Conservation (phyloP, 768 basidiomycete species). For the Mycena filopes region DNA sequence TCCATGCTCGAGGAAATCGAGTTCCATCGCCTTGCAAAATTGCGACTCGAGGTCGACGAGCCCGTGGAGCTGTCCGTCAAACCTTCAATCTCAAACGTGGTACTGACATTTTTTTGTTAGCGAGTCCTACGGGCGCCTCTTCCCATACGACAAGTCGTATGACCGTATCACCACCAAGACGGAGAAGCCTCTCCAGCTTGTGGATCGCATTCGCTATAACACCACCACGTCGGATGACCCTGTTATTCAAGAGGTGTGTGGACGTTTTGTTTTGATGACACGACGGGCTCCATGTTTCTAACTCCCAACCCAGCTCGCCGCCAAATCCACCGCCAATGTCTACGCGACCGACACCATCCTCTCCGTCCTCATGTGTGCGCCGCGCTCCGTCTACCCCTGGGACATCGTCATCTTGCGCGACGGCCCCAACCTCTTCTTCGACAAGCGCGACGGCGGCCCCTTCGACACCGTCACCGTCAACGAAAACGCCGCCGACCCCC, state of each 20-base stretch:
- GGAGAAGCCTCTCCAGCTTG: constrained; percentile 88
- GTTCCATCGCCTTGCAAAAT: constrained; percentile 90
- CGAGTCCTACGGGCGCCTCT: constrained; percentile 89
- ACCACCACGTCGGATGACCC: constrained; percentile 98
- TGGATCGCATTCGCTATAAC: constrained; percentile 97
- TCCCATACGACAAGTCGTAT: constrained; percentile 92
- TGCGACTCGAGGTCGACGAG: constrained; percentile 93
- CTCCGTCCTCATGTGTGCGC: constrained; percentile 94
- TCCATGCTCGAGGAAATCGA: constrained; percentile 97
- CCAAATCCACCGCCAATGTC: constrained; percentile 83
- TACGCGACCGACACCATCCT: constrained; percentile 97
- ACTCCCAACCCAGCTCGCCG: constrained; percentile 66
- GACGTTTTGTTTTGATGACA: no score
- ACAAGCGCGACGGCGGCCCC: constrained; percentile 97
- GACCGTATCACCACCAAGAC: constrained; percentile 96
- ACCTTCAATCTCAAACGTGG: no score
- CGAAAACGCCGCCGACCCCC: constrained; percentile 97
- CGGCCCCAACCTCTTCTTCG: constrained; percentile 93
- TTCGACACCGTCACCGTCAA: constrained; percentile 99
- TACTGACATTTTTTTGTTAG: no score
- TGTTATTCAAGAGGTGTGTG: constrained; percentile 86
- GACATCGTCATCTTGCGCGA: constrained; percentile 96
- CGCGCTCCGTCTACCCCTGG: constrained; percentile 97
- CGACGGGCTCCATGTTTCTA: no score
- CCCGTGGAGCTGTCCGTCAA: constrained; percentile 90